Evolutionary conservation across 495 filamentous ascomycete genomes (phyloP), one percentile per base, ranked within the genome.

Genomic region (Daldinia childiae): DNA sequence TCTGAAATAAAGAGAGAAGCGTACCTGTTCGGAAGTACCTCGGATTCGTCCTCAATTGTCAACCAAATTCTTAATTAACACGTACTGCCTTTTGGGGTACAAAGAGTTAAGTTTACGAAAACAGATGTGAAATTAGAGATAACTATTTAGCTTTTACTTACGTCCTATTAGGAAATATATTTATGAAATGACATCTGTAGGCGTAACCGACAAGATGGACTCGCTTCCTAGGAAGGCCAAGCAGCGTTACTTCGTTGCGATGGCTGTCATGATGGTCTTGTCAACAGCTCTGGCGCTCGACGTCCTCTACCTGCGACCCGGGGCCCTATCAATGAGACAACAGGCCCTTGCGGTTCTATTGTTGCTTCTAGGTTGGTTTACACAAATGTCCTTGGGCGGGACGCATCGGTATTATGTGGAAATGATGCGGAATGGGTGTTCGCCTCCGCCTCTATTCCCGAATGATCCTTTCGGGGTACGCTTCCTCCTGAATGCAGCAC

Each of bases 391-490:
- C n/a, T 68, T 78, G 17, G 66, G 72, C 11, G 32, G 50, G 11
- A 52, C 58, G 2, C 52, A 74, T 43, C 56, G 36, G 26, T 69
- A 75, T 48, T 66, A 72, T 17, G 43, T 48, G 11, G 29, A 55
- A 14, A 72, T 72, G 56, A 24, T 15, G 0, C 56, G 24, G 41
- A 54, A 48, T 21, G 78, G 78, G 0, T 81, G 78, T 52, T 57
- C 67, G 59, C 69, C 69, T 0, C 64, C 65, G 0, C 66, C 78
- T 0, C 24, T 56, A 3, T 80, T 75, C 66, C 82, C 82, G 3
- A 77, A 81, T 60, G 77, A 79, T 17, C 62, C 82, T 39, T 62
- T 85, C 3, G 85, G 84, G 1, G 17, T 84, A 1, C 82, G 85
- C 66, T 61, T 74, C 17, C 75, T 85, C 26, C 6, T 74, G 12